Evolutionary conservation across 2,329 filamentous ascomycete species (phyloP).

Genomic region (Talaromyces islandicus): DNA sequence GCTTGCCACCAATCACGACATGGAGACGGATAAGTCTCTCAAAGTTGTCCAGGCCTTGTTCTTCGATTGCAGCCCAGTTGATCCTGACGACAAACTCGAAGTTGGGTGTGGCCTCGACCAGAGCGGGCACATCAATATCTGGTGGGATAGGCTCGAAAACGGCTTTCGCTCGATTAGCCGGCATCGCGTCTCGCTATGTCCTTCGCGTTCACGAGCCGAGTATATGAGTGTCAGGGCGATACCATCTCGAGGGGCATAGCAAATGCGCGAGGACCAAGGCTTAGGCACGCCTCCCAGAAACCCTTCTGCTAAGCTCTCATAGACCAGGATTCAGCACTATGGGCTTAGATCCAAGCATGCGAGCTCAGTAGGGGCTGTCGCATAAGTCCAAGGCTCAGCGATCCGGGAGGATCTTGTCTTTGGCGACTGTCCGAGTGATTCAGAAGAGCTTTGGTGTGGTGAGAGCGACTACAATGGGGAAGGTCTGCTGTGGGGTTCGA

Average conservation of each 20-base stretch:
- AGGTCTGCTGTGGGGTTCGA: background rate
- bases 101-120: conserved; percentile 74
- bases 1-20: conserved; percentile 78
- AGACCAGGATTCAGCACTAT: background rate
- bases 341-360: background rate
- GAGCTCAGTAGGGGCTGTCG: background rate
- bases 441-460: background rate
- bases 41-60: conserved; percentile 70
- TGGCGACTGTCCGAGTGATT: background rate
- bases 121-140: conserved; percentile 66
- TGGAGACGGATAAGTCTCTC: conserved; percentile 79
- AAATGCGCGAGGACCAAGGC: background rate
- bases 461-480: background rate
- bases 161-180: conserved; percentile 70
- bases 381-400: background rate
- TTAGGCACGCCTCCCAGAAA: background rate
- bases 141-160: conserved; percentile 90
- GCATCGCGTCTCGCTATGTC: conserved; percentile 51
- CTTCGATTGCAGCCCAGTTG: conserved; percentile 68
- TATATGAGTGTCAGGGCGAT: background rate
- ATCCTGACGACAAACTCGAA: conserved; percentile 84
- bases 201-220: background rate
- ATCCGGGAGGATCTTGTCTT: background rate
- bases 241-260: background rate
- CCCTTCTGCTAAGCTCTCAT: background rate